Base-by-base conservation (phyloP, 257 asterid genomes). In the Solanum chiquidenum region DNA sequence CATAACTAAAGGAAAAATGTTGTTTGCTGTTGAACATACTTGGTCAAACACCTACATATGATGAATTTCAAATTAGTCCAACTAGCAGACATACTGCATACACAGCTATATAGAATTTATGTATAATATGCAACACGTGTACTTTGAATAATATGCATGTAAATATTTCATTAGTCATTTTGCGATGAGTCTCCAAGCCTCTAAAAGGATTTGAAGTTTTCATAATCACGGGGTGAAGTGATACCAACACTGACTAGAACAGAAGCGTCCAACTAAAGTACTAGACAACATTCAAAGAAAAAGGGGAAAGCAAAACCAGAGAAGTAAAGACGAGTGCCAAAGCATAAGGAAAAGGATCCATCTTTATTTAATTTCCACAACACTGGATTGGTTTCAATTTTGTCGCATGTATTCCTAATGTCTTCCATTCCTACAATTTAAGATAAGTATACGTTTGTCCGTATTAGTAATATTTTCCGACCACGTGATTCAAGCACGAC, bases 11-110 rank as follows among this genome's bases (percentile, higher is more conserved):
- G 27, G 77, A 77, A 88, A 87, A 68, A 12, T 71, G 79, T 23
- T 82, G 25, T 77, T 80, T 62, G 55, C 72, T 34, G 68, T 38
- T 87, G 88, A 64, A 68, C 86, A 84, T 75, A 79, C 62, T 74
- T 42, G n/a, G 34, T 91, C 87, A 88, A 68, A 91, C 93, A 88
- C 87, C 95, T 94, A 92, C 88, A 88, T 20, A 25, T 64, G 89
- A 88, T 46, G 72, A 74, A 85, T 40, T 18, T 86, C 85, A 52
- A 83, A 66, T 64, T 35, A 77, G 66, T 83, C 29, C 21, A 29
- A 83, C 84, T 77, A 4, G 64, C 62, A 77, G 62, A 42, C 4
- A 49, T 33, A 33, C 34, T 33, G 34, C 34, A 18, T 42, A 14
- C 84, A 77, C 62, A 27, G 64, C 64, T 14, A 25, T 42, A 21